phyloP scores from a whole-genome alignment of 768 basidiomycete species.

The Brasilioporus rufonigricans region DNA sequence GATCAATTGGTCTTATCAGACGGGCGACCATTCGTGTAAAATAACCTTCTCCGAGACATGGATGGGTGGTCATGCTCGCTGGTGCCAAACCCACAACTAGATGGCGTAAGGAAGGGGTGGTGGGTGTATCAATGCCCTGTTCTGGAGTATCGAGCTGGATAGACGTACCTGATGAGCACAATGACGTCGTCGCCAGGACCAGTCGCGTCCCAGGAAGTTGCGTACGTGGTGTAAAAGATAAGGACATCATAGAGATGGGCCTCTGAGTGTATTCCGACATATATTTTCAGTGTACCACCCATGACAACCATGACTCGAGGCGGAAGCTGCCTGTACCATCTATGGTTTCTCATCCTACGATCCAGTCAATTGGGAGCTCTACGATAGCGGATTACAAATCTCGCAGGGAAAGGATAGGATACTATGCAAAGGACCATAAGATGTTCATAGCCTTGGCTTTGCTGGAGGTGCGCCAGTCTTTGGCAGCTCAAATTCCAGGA shows the following conservation, averaged over 20 bases:
- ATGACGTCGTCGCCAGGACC: slow-evolving; percentile 68
- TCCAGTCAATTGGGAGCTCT: neutral
- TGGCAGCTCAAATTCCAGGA: slow-evolving; percentile 47
- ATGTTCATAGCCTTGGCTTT: slow-evolving; percentile 58
- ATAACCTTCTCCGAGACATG: slow-evolving; percentile 78
- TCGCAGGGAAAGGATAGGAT: slow-evolving; percentile 92
- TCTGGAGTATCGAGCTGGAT: neutral
- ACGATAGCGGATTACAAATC: slow-evolving; percentile 36
- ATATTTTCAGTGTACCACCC: slow-evolving; percentile 30
- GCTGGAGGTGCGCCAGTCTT: slow-evolving; percentile 22
- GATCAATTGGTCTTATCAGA: slow-evolving; percentile 16
- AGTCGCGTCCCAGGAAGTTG: slow-evolving; percentile 67
- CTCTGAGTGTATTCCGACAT: slow-evolving; percentile 14
- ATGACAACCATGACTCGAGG: slow-evolving; percentile 18
- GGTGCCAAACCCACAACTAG: slow-evolving; percentile 92
- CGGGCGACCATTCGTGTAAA: slow-evolving; percentile 51
- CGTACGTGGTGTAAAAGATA: slow-evolving; percentile 76
- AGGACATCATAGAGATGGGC: slow-evolving; percentile 36
- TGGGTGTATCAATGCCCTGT: no score
- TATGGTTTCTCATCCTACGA: slow-evolving; percentile 74
- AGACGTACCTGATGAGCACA: slow-evolving; percentile 79
- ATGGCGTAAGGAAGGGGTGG: no score
- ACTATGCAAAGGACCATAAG: slow-evolving; percentile 94
- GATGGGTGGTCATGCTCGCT: slow-evolving; percentile 86
- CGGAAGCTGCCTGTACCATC: slow-evolving; percentile 82